Percentiles rank a stretch among this genome's conserved stretches.
phyloP scores from a whole-genome alignment of 75 land plant species.

The Sequoiadendron giganteum region DNA sequence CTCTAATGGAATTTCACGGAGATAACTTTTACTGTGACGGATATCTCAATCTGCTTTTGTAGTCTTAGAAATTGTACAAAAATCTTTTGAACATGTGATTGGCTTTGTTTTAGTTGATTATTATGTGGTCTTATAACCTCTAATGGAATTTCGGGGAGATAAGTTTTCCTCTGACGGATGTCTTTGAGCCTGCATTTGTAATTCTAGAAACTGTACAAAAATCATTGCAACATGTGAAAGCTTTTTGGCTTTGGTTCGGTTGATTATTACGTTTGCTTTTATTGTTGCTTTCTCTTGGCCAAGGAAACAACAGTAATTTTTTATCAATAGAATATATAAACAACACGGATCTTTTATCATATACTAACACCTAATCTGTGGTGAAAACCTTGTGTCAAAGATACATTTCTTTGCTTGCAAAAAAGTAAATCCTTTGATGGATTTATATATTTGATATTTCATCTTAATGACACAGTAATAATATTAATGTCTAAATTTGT shows the following conservation, averaged over 20 bases:
- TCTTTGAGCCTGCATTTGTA: constrained; percentile 6
- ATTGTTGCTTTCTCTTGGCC: not conserved
- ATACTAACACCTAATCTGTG: not conserved
- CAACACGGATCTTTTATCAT: not conserved
- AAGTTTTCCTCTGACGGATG: not conserved
- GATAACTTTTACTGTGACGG: not conserved
- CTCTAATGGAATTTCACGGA: not conserved
- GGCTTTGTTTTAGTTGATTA: constrained; percentile 2
- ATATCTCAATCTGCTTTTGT: constrained; percentile 7
- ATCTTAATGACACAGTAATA: not conserved
- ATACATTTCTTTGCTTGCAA: not conserved
- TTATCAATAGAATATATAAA: not conserved
- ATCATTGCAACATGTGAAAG: not conserved
- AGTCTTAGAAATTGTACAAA: not conserved
- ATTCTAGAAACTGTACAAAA: not conserved
- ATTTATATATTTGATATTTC: not conserved
- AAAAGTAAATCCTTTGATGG: not conserved
- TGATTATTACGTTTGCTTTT: not conserved
- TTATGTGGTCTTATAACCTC: not conserved
- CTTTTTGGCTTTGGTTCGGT: not conserved
- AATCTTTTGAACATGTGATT: constrained; percentile 1
- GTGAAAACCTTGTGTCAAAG: not conserved
- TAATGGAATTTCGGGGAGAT: not conserved
- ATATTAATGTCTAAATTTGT: no score
- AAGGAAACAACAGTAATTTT: not conserved